These are phyloP conservation scores for Podila minutissima DNA, from an alignment of 192 early-diverging fungal genomes.

Conservation along the genomic window DNA sequence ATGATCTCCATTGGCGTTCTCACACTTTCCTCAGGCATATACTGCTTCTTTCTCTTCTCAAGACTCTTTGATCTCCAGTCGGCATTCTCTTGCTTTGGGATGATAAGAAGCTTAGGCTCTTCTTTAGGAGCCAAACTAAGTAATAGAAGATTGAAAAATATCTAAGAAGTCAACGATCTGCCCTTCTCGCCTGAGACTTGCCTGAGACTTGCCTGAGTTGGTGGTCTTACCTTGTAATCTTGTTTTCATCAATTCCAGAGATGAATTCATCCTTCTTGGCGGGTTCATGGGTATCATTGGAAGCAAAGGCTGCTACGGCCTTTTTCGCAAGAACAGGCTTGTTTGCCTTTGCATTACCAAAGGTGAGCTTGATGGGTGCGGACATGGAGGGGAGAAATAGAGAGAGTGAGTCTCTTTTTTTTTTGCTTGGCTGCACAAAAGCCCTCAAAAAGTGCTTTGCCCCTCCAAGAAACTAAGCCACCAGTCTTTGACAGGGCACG, in stretches of 20 bases:
- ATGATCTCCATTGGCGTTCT: slow-evolving; percentile 2
- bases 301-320: slow-evolving; percentile 29
- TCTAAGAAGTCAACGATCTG: neutral
- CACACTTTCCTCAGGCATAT: slow-evolving; percentile 24
- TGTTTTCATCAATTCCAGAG: slow-evolving; percentile 59
- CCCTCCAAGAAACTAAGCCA: neutral
- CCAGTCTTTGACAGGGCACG: neutral
- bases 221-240: slow-evolving; percentile 50
- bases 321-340: slow-evolving; percentile 22
- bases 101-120: slow-evolving; percentile 48
- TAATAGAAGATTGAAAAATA: neutral
- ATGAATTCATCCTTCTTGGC: slow-evolving; percentile 49
- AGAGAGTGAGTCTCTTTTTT: no score
- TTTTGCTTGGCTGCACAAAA: no score
- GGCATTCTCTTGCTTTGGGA: slow-evolving; percentile 54
- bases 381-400: neutral
- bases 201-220: neutral
- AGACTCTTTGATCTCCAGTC: slow-evolving; percentile 54
- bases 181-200: neutral
- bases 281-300: slow-evolving; percentile 51
- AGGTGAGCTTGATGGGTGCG: slow-evolving; percentile 29
- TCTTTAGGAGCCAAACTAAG: slow-evolving; percentile 47
- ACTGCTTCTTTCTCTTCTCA: slow-evolving; percentile 46
- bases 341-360: slow-evolving; percentile 6
- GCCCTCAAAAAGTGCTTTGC: neutral